Conservation (phyloP, 2,329 filamentous ascomycete genomes). For the Ophiostoma fasciatum region DNA sequence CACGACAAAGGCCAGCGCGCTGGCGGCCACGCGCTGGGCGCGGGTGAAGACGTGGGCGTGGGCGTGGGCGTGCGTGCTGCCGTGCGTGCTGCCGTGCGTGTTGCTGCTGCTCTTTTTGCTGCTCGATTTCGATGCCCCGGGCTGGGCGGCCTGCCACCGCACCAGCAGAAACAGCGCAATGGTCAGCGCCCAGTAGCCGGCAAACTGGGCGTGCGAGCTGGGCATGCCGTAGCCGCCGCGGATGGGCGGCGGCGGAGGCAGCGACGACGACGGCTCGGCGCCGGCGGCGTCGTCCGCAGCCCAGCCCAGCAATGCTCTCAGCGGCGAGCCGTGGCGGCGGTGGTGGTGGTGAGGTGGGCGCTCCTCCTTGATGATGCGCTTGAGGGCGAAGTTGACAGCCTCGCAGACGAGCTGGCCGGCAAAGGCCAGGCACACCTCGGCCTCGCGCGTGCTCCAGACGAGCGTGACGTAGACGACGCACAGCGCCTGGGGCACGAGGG, state of each 20-base stretch:
- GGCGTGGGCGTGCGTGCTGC: neutral
- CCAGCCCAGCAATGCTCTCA: too few species aligned
- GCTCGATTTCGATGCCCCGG: neutral
- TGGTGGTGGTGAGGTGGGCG: slow-evolving; percentile 66
- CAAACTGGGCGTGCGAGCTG: slow-evolving; percentile 84
- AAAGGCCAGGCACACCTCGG: slow-evolving; percentile 82
- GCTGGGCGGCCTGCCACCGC: slow-evolving; percentile 47
- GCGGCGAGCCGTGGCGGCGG: slow-evolving; percentile 33
- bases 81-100: neutral
- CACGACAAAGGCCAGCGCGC: slow-evolving; percentile 40
- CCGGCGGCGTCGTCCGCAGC: neutral
- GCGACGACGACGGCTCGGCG: neutral
- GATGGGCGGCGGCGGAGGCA: slow-evolving; percentile 2
- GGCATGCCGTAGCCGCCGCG: slow-evolving; percentile 82
- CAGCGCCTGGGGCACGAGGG: slow-evolving; percentile 81
- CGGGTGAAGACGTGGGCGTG: slow-evolving; percentile 22
- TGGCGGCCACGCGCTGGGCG: slow-evolving; percentile 40
- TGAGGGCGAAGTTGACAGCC: slow-evolving; percentile 75
- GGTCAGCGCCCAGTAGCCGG: slow-evolving; percentile 78
- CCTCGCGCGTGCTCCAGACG: slow-evolving; percentile 80
- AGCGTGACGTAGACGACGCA: slow-evolving; percentile 82
- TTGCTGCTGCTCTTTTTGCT: slow-evolving; percentile 5
- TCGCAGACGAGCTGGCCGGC: slow-evolving; percentile 85
- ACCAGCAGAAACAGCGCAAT: slow-evolving; percentile 72
- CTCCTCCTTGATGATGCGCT: slow-evolving; percentile 85